Percentiles rank a stretch among this genome's conserved stretches.
These are phyloP conservation scores for Paxillus involutus DNA, from an alignment of 768 basidiomycete genomes.

Conservation along the genomic window DNA sequence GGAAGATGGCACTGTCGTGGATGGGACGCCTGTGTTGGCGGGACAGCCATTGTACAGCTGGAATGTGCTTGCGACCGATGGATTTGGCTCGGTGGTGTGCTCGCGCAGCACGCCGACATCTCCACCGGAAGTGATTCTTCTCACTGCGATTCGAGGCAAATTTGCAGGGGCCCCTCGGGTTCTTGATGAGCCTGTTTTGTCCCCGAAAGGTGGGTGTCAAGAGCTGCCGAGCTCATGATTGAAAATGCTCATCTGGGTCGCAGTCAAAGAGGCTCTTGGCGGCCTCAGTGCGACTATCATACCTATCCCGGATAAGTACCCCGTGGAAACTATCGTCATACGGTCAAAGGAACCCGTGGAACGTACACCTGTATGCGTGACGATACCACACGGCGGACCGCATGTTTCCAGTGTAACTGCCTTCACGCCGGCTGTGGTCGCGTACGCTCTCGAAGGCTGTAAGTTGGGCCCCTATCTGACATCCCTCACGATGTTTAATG, in stretches of 20 bases:
- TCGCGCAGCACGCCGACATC: slow-evolving; percentile 47
- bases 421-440: slow-evolving; percentile 44
- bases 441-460: slow-evolving; percentile 64
- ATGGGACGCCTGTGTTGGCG: slow-evolving; percentile 22
- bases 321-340: slow-evolving; percentile 57
- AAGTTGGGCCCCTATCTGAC: slow-evolving; percentile 18
- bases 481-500: background rate
- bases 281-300: slow-evolving; percentile 43
- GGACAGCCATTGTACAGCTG: slow-evolving; percentile 43
- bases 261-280: slow-evolving; percentile 45
- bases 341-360: slow-evolving; percentile 23
- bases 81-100: slow-evolving; percentile 42
- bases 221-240: background rate
- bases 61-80: slow-evolving; percentile 53
- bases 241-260: background rate
- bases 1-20: slow-evolving; percentile 38
- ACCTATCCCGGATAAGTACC: slow-evolving; percentile 47
- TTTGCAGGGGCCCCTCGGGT: slow-evolving; percentile 34
- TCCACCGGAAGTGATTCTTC: slow-evolving; percentile 52
- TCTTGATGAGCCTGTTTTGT: slow-evolving; percentile 43
- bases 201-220: slow-evolving; percentile 35
- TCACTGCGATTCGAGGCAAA: slow-evolving; percentile 30
- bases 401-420: slow-evolving; percentile 48
- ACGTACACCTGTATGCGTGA: slow-evolving; percentile 46
- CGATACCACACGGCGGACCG: slow-evolving; percentile 63